Base-by-base conservation (phyloP, 345 rosid species). In the Lepidium sativum region DNA sequence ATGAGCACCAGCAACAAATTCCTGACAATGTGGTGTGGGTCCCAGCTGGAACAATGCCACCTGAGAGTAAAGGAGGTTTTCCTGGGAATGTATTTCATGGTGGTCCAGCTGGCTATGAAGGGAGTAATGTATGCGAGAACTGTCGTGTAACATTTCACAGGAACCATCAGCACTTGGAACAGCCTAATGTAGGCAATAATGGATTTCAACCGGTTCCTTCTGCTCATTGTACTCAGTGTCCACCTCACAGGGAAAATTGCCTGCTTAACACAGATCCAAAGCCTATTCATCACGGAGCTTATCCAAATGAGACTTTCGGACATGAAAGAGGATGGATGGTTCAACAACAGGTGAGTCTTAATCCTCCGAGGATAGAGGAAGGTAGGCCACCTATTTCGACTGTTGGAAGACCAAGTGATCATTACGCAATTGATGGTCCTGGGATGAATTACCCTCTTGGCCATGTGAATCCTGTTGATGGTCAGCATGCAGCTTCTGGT, bases 251-350 rank as follows among this genome's bases (percentile, higher is more conserved):
- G 54, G 98, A 83, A 17, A 61, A 54, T 74, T 77, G 81, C 64
- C 14, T 82, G 70, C 42, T 85, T 68, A 89, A 84, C 68, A 66
- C 79, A 29, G 88, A 87, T 63, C 64, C 78, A 12, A 86, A 87
- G 63, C 65, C 79, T 66, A 41, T 39, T 21, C 91, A 81, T 40
- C 81, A 78, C 44, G 77, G 80, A 6, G 55, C 76, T 60, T 73
- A 82, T 75, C 77, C 79, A 41, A 84, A 80, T 75, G 97, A 87
- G 59, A 50, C 86, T 65, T 78, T 69, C 6, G 59, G 73, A 68
- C 86, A 81, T 61, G 97, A 91, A 60, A 85, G 89, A 72, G 95
- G 97, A 56, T 80, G 96, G 96, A 47, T 76, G 73, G 71, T 74
- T 70, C 91, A 72, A 74, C 88, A 83, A 61, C 97, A 80, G 71